A percentile compares a stretch with the other conserved stretches of the same genome.
Evolutionary conservation across 2,329 filamentous ascomycete species (phyloP).

Genomic region (Chaetomium olivaceum): DNA sequence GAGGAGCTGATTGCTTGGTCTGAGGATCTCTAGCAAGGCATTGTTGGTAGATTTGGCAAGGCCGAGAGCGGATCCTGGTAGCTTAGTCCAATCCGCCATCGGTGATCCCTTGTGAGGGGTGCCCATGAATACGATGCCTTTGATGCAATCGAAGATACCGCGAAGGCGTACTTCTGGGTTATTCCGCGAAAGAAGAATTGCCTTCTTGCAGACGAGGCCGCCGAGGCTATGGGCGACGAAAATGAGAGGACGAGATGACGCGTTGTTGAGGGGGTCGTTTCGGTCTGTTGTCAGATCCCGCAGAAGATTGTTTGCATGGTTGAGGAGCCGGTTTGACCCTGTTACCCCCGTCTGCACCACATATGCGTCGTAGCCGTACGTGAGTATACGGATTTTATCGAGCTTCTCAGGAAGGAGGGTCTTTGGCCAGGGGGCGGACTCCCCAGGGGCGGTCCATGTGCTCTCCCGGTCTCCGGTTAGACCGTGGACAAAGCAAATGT

Average conservation of each 20-base stretch:
- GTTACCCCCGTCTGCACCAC: slow-evolving; percentile 29
- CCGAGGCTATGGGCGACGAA: slow-evolving; percentile 45
- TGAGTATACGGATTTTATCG: slow-evolving; percentile 40
- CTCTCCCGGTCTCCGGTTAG: slow-evolving; percentile 42
- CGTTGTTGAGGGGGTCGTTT: slow-evolving; percentile 17
- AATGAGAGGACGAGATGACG: slow-evolving; percentile 36
- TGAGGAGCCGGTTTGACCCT: slow-evolving; percentile 33
- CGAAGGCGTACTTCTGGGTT: slow-evolving; percentile 37
- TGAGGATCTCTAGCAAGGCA: slow-evolving; percentile 35
- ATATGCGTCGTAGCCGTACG: slow-evolving; percentile 45
- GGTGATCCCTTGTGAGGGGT: slow-evolving; percentile 41
- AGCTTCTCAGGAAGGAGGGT: slow-evolving; percentile 38
- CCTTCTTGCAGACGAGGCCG: slow-evolving; percentile 44
- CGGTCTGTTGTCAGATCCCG: slow-evolving; percentile 35
- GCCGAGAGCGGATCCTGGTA: slow-evolving; percentile 36
- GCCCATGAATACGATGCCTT: slow-evolving; percentile 42
- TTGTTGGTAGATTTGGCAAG: slow-evolving; percentile 39
- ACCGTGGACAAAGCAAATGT: slow-evolving; percentile 45
- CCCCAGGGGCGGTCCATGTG: slow-evolving; percentile 41
- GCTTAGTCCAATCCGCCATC: slow-evolving; percentile 40
- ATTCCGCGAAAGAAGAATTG: slow-evolving; percentile 38
- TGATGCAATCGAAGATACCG: slow-evolving; percentile 33
- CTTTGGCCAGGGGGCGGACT: slow-evolving; percentile 37
- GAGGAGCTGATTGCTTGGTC: slow-evolving; percentile 35
- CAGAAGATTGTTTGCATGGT: slow-evolving; percentile 39